phyloP scores from a whole-genome alignment of 768 basidiomycete genomes.

The Pilatotrama ljubarskyi region DNA sequence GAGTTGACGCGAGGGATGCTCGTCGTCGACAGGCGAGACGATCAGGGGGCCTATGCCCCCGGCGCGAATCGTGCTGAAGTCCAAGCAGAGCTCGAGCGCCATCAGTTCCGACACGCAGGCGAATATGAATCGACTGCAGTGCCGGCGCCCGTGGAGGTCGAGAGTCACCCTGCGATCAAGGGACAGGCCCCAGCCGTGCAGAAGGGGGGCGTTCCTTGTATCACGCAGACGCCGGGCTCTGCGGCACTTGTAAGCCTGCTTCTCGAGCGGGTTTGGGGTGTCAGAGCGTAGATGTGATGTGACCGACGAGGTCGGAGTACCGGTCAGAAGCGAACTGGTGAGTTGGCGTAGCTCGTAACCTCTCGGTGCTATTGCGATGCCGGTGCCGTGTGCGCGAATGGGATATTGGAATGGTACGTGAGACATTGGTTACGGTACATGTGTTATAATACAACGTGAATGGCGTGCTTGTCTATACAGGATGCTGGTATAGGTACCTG shows the following conservation, averaged over 20 bases:
- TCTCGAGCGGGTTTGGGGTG: conserved; percentile 57
- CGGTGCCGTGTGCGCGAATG: not conserved
- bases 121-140: conserved; percentile 50
- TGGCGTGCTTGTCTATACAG: conserved; percentile 12
- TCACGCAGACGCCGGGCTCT: conserved; percentile 68
- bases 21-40: conserved; percentile 76
- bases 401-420: not conserved
- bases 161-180: conserved; percentile 25
- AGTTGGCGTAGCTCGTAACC: not conserved
- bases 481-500: not conserved
- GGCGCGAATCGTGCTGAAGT: conserved; percentile 66
- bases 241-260: conserved; percentile 48
- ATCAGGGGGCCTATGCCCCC: conserved; percentile 61
- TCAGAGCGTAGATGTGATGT: conserved; percentile 13
- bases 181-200: not conserved
- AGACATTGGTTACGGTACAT: conserved; percentile 6
- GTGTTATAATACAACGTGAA: conserved; percentile 14
- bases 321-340: not conserved
- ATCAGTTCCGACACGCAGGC: conserved; percentile 32
- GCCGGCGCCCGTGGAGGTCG: conserved; percentile 56
- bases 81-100: conserved; percentile 51
- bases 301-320: conserved; percentile 15
- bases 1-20: conserved; percentile 88
- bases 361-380: conserved; percentile 1
- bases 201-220: conserved; percentile 32